Evolutionary conservation across 1,139 yeast species (phyloP).

Genomic region (Saccharomyces hybrid): DNA sequence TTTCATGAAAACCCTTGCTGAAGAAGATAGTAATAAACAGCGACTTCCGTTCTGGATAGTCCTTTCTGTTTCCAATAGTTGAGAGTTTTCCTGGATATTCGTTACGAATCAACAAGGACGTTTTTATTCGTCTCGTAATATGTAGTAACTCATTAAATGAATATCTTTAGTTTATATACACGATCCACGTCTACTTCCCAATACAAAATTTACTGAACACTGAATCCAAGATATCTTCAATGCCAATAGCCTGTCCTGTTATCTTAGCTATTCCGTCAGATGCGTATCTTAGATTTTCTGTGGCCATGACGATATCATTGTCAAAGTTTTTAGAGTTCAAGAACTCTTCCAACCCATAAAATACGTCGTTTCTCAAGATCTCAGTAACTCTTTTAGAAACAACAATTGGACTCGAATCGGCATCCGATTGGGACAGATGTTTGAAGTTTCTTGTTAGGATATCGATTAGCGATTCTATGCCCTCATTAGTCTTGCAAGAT

Average conservation of each 20-base stretch:
- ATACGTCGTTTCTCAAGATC: constrained; percentile 63
- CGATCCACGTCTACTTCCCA: constrained; percentile 51
- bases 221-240: constrained; percentile 86
- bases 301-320: constrained; percentile 70
- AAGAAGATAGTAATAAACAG: background rate
- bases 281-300: constrained; percentile 67
- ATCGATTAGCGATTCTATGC: constrained; percentile 43
- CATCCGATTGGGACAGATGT: constrained; percentile 38
- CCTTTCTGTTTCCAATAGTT: background rate
- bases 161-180: background rate
- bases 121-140: background rate
- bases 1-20: background rate
- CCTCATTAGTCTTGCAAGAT: constrained; percentile 57
- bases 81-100: background rate
- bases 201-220: constrained; percentile 90
- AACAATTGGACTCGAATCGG: constrained; percentile 51
- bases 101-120: background rate
- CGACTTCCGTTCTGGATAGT: background rate
- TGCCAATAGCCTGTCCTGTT: constrained; percentile 82
- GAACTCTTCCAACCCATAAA: constrained; percentile 64
- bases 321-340: constrained; percentile 42
- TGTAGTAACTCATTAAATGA: background rate
- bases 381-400: constrained; percentile 74
- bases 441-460: constrained; percentile 42
- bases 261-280: constrained; percentile 90